phyloP scores from a whole-genome alignment of 164 flowering plant genomes.

The Nymphaea colorata region DNA sequence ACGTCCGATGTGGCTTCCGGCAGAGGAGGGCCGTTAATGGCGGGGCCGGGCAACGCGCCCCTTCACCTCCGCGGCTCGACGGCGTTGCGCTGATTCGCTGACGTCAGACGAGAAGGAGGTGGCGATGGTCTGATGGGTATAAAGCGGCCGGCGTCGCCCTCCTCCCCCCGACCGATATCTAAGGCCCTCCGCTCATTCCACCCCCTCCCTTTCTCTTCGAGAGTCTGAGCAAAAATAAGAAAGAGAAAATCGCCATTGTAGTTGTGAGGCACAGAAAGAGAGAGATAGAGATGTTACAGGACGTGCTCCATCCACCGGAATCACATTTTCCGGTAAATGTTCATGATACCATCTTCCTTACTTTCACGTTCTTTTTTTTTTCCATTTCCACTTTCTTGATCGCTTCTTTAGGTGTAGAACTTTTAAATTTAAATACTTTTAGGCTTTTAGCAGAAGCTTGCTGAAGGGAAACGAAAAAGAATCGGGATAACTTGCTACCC shows the following conservation, averaged over 20 bases:
- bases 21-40: background rate
- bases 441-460: too few relatives aligned
- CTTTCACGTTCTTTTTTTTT: slow-evolving; percentile 1
- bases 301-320: slow-evolving; percentile 28
- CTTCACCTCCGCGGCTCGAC: background rate
- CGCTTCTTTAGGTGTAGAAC: background rate
- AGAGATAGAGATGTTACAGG: slow-evolving; percentile 21
- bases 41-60: background rate
- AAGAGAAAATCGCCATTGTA: background rate
- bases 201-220: background rate
- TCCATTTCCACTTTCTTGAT: background rate
- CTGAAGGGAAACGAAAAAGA: too few relatives aligned
- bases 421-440: too few relatives aligned
- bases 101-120: background rate
- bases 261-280: background rate
- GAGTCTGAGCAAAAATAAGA: background rate
- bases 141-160: background rate
- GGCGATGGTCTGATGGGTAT: background rate
- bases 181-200: background rate
- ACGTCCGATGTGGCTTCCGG: background rate
- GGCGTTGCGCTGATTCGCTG: background rate
- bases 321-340: slow-evolving; percentile 22
- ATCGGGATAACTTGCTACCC: too few relatives aligned
- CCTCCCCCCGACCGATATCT: background rate
- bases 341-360: background rate